A percentile compares a stretch with the other conserved stretches of the same genome.
phyloP scores from a whole-genome alignment of 108 stramenopile genomes.

The Aureococcus anophagefferens region DNA sequence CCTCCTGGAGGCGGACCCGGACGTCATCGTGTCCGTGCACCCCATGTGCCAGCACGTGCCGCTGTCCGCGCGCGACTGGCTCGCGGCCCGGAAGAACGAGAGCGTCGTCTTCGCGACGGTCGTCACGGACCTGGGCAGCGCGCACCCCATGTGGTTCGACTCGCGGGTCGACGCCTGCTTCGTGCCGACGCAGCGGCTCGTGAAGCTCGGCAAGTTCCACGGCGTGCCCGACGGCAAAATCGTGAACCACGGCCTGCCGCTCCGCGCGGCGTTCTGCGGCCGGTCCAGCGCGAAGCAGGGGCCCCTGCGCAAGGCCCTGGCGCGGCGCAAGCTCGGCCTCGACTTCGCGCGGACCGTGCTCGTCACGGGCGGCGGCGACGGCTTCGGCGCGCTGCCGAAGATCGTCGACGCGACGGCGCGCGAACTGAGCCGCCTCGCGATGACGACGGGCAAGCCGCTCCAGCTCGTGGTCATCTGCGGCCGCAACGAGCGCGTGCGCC shows the following conservation, averaged over 20 bases:
- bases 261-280: constrained; percentile 62
- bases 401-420: constrained; percentile 66
- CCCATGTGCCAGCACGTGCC: constrained; percentile 91
- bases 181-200: constrained; percentile 67
- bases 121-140: constrained; percentile 88
- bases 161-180: constrained; percentile 70
- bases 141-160: constrained; percentile 86
- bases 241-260: constrained; percentile 78
- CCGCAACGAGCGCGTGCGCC: constrained; percentile 64
- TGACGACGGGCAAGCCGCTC: constrained; percentile 7
- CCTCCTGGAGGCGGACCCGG: constrained; percentile 57
- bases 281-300: constrained; percentile 37
- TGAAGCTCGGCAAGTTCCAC: constrained; percentile 48
- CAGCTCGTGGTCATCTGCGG: constrained; percentile 87
- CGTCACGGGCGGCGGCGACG: constrained; percentile 93
- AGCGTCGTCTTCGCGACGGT: constrained; percentile 67
- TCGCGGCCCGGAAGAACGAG: constrained; percentile 49
- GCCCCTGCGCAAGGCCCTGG: constrained; percentile 36
- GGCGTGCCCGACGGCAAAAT: constrained; percentile 68
- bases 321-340: constrained; percentile 48
- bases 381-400: constrained; percentile 64
- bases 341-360: constrained; percentile 35
- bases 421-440: too few relatives aligned
- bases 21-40: constrained; percentile 86
- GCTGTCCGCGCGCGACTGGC: constrained; percentile 62